Conservation (phyloP, 305 asterid species). For the Solanum hybrid region DNA sequence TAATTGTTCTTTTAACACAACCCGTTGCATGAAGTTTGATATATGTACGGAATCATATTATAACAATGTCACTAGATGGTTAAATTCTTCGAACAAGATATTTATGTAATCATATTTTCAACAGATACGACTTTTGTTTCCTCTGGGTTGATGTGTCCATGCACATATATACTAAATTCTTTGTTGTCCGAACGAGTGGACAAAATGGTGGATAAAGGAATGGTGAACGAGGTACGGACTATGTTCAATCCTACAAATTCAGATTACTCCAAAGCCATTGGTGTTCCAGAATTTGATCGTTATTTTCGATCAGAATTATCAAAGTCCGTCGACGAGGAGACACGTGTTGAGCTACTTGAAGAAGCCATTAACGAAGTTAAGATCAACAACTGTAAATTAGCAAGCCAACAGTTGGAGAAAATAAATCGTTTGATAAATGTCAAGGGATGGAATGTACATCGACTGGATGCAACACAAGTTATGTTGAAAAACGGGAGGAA, state of each 20-base stretch:
- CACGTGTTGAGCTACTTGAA: neutral
- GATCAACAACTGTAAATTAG: constrained; percentile 16
- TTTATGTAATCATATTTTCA: neutral
- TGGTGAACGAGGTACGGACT: constrained; percentile 16
- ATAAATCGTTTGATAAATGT: constrained; percentile 3
- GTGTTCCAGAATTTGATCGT: constrained; percentile 19
- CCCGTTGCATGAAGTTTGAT: neutral
- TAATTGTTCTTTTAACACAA: neutral
- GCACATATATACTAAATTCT: constrained; percentile 1
- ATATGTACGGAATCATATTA: neutral
- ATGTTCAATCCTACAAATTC: neutral
- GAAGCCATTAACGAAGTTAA: constrained; percentile 11
- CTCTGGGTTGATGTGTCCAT: constrained; percentile 13
- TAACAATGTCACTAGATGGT: neutral
- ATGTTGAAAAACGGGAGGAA: neutral
- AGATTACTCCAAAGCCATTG: constrained; percentile 18
- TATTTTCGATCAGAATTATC: constrained; percentile 9
- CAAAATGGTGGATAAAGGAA: constrained; percentile 15
- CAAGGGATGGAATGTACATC: constrained; percentile 16
- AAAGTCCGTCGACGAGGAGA: neutral
- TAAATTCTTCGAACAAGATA: neutral
- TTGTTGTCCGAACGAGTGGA: constrained; percentile 13
- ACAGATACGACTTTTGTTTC: constrained; percentile 9
- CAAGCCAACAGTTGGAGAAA: constrained; percentile 9
- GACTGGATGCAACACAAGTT: constrained; percentile 19